A percentile compares a stretch with the other conserved stretches of the same genome.
phyloP scores from a whole-genome alignment of 2,329 filamentous ascomycete species.

The Xylariaceae sp. region DNA sequence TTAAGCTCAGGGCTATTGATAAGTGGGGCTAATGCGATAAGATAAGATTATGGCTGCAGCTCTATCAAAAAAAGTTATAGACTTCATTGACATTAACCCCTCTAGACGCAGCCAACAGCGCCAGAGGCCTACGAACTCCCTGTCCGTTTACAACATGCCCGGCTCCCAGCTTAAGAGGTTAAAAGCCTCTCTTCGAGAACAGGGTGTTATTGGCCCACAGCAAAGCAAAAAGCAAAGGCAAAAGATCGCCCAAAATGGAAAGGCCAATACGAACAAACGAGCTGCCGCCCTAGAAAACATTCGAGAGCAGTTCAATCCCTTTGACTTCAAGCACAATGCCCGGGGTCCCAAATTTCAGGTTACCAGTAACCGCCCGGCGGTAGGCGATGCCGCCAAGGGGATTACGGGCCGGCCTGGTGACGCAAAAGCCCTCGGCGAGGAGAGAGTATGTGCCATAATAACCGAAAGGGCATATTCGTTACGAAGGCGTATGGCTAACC shows the following conservation, averaged over 20 bases:
- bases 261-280: constrained; percentile 72
- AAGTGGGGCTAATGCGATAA: constrained; percentile 26
- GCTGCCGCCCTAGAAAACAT: constrained; percentile 82
- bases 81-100: constrained; percentile 7
- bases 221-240: constrained; percentile 95
- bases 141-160: constrained; percentile 67
- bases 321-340: constrained; percentile 85
- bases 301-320: constrained; percentile 96
- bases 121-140: neutral
- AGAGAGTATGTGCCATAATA: constrained; percentile 64
- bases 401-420: constrained; percentile 80
- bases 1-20: too few species aligned
- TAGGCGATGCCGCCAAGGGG: constrained; percentile 60
- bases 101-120: constrained; percentile 12
- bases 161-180: constrained; percentile 96
- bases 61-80: constrained; percentile 27
- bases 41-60: constrained; percentile 20
- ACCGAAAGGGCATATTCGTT: neutral
- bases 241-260: constrained; percentile 70
- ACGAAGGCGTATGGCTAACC: constrained; percentile 23
- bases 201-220: constrained; percentile 88
- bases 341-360: constrained; percentile 86
- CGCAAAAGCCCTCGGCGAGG: constrained; percentile 85
- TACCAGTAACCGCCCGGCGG: constrained; percentile 68
- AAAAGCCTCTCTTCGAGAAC: constrained; percentile 87